Base-by-base conservation (phyloP, 768 basidiomycete genomes). In the Lepiota brunneoincarnata region DNA sequence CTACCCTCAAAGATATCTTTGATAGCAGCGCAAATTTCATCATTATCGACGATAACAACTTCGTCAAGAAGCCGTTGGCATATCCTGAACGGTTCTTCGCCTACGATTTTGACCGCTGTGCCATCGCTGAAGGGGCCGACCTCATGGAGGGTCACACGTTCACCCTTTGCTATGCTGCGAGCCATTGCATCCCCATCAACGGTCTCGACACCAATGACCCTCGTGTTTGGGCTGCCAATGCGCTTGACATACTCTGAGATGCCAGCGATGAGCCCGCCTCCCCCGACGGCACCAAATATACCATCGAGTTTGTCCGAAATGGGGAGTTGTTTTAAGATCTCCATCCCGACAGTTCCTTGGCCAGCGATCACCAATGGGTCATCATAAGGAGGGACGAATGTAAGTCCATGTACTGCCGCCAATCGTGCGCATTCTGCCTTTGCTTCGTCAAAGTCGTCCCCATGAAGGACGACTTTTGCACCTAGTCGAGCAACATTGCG, bases 1-100 rank as follows among this genome's bases (percentile, higher is more conserved):
- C 55, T 57, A 92, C 96, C 96, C 75, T 98, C 94, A 64, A 98
- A 99, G 26, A 98, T 89, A 63, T 99, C 97, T 72, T 98, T 98
- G 73, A 98, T 98, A 4, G 94, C 94, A 6, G 97, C 97, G 66
- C 97, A 99, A 41, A 99, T 85, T 68, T 96, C 96, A 65, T 99
- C 97, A 58, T 97, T 98, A 65, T 91, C 83, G 26, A 89, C 91
- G 63, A 87, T 82, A 46, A 94, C 83, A 31, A 98, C 71, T 2
- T 82, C 85, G 61, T 98, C 93, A 17, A 98, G 70, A 35, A 91
- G 76, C 43, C 88, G 76, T 68, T 89, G 79, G 72, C 96, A 98
- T 57, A 99, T 83, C 55, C 96, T 81, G 72, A 98, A 97, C 0
- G 93, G 86, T 67, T 99, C 97, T 69, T 87, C 89, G 18, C 97